A percentile compares a stretch with the other conserved stretches of the same genome.
phyloP scores from a whole-genome alignment of 768 basidiomycete species.

The Psilocybe cyanescens region DNA sequence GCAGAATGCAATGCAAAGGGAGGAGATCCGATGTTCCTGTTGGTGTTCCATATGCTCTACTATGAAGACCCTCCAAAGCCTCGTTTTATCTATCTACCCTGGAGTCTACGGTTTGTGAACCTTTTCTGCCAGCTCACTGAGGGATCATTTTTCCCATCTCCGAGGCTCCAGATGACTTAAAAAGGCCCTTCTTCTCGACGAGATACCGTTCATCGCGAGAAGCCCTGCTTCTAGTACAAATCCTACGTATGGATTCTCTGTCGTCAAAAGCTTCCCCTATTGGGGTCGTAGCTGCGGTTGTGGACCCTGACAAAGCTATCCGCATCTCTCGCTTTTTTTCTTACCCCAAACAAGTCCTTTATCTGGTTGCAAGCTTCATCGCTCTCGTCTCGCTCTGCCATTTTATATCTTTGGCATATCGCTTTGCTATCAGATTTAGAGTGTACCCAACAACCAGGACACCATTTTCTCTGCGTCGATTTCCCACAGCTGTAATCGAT shows the following conservation, averaged over 20 bases:
- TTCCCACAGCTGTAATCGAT: slow-evolving; percentile 38
- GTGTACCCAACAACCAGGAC: slow-evolving; percentile 7
- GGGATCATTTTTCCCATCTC: not conserved
- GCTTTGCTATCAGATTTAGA: slow-evolving; percentile 17
- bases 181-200: not conserved
- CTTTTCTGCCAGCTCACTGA: not conserved
- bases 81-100: not conserved
- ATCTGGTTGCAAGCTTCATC: slow-evolving; percentile 45
- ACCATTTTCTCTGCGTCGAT: slow-evolving; percentile 22
- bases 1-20: slow-evolving; percentile 1
- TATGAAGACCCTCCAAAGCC: not conserved
- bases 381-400: slow-evolving; percentile 40
- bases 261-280: not conserved
- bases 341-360: slow-evolving; percentile 48
- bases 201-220: not conserved
- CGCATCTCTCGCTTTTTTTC: slow-evolving; percentile 26
- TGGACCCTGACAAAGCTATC: slow-evolving; percentile 28
- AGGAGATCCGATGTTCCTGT: slow-evolving; percentile 5
- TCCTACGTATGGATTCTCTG: not conserved
- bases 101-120: not conserved
- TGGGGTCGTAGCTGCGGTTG: slow-evolving; percentile 2
- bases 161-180: not conserved
- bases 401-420: slow-evolving; percentile 27
- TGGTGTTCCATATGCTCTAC: not conserved
- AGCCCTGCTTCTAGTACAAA: not conserved